Evolutionary conservation across 768 basidiomycete genomes (phyloP).

Genomic region (Stropharia rugosoannulata): DNA sequence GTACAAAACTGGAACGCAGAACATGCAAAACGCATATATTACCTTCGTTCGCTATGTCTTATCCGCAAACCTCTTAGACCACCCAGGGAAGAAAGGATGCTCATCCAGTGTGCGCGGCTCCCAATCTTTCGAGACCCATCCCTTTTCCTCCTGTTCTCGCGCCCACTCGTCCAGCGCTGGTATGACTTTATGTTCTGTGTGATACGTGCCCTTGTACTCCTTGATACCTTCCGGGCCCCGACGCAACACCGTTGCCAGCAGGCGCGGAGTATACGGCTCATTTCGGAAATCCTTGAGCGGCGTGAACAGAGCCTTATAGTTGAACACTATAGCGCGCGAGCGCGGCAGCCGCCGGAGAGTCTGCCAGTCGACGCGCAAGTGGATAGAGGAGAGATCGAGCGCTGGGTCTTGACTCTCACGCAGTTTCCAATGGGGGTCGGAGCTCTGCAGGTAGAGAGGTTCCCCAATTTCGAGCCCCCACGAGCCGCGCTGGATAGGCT

Average conservation of each 20-base stretch:
- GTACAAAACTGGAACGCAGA: no score
- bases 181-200: constrained; percentile 41
- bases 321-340: constrained; percentile 50
- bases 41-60: no score
- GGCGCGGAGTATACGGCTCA: constrained; percentile 47
- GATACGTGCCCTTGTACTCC: constrained; percentile 42
- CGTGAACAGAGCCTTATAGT: constrained; percentile 54
- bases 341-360: constrained; percentile 47
- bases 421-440: constrained; percentile 33
- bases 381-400: constrained; percentile 37
- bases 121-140: constrained; percentile 47
- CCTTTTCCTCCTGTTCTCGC: constrained; percentile 45
- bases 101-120: constrained; percentile 48
- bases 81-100: constrained; percentile 51
- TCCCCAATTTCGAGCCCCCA: constrained; percentile 53
- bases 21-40: no score
- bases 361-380: constrained; percentile 56
- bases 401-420: constrained; percentile 33
- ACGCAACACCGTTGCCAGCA: constrained; percentile 41
- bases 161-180: constrained; percentile 47
- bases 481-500: constrained; percentile 53
- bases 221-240: constrained; percentile 38
- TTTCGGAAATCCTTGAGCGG: constrained; percentile 40
- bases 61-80: constrained; percentile 24
- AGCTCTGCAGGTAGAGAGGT: constrained; percentile 42